phyloP scores from a whole-genome alignment of 83 land plant genomes.

The Picea abies region DNA sequence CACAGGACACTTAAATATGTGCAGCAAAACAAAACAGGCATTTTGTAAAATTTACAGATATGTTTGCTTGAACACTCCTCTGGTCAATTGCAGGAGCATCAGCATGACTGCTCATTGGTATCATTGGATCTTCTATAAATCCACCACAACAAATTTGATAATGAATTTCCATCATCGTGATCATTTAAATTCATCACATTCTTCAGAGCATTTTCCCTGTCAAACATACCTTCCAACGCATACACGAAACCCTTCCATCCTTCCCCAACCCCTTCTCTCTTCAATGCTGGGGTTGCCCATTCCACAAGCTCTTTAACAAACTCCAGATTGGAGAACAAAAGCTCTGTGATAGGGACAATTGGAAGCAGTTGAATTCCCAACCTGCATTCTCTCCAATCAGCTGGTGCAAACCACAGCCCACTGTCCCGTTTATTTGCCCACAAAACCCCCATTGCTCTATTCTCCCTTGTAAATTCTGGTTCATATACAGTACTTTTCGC shows the following conservation, averaged over 20 bases:
- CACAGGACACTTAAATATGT: too few relatives aligned
- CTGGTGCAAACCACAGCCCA: slow-evolving; percentile 74
- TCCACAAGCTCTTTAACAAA: slow-evolving; percentile 46
- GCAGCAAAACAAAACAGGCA: too few relatives aligned
- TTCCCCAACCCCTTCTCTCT: slow-evolving; percentile 25
- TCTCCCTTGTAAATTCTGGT: too few relatives aligned
- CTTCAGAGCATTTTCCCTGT: slow-evolving; percentile 19
- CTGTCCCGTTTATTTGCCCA: too few relatives aligned
- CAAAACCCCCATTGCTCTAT: too few relatives aligned
- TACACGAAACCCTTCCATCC: slow-evolving; percentile 54
- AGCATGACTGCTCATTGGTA: too few relatives aligned
- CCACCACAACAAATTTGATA: slow-evolving; percentile 89
- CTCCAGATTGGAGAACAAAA: slow-evolving; percentile 40
- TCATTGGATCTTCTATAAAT: slow-evolving; percentile 18
- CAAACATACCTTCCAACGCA: slow-evolving; percentile 45
- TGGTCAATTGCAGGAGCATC: too few relatives aligned
- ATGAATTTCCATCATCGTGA: slow-evolving; percentile 80
- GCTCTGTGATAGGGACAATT: slow-evolving; percentile 63
- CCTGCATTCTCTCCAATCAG: slow-evolving; percentile 67
- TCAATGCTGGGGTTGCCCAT: slow-evolving; percentile 35
- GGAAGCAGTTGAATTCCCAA: slow-evolving; percentile 82
- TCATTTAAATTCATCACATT: too few relatives aligned
- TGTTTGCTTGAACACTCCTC: too few relatives aligned
- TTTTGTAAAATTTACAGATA: too few relatives aligned
- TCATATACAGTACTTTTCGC: not conserved